Conservation (phyloP, 2,329 filamentous ascomycete genomes). For the Helotiales sp. region DNA sequence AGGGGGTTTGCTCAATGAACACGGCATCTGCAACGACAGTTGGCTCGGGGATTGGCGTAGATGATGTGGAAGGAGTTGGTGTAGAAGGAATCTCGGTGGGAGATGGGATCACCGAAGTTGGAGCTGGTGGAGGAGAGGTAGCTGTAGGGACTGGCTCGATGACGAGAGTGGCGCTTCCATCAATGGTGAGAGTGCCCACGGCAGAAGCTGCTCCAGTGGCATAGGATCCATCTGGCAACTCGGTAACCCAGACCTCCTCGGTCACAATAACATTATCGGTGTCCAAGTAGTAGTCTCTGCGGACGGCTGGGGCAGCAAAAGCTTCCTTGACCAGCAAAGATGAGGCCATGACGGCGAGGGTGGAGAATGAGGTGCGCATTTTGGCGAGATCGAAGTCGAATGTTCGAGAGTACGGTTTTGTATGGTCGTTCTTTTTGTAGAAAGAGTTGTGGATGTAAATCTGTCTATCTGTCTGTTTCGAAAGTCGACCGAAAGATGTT, state of each 20-base stretch:
- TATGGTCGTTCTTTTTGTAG: conserved; percentile 3
- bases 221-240: conserved; percentile 30
- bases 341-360: conserved; percentile 37
- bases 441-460: not conserved
- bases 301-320: conserved; percentile 25
- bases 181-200: conserved; percentile 30
- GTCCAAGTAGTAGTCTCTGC: conserved; percentile 29
- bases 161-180: conserved; percentile 26
- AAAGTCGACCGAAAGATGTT: not conserved
- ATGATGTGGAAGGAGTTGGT: conserved; percentile 4
- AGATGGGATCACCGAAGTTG: conserved; percentile 9
- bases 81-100: not conserved
- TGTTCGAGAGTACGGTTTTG: not conserved
- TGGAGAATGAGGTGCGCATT: conserved; percentile 39
- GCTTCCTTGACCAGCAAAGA: conserved; percentile 42
- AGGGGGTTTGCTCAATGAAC: conserved; percentile 8
- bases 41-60: conserved; percentile 9
- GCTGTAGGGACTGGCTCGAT: conserved; percentile 17
- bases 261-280: conserved; percentile 35
- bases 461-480: not conserved
- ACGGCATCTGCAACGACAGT: not conserved
- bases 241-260: conserved; percentile 35
- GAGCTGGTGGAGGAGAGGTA: not conserved
- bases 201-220: conserved; percentile 30
- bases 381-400: conserved; percentile 14